Base-by-base conservation (phyloP, 805 yeast genomes). In the Candida cerambycidarum region DNA sequence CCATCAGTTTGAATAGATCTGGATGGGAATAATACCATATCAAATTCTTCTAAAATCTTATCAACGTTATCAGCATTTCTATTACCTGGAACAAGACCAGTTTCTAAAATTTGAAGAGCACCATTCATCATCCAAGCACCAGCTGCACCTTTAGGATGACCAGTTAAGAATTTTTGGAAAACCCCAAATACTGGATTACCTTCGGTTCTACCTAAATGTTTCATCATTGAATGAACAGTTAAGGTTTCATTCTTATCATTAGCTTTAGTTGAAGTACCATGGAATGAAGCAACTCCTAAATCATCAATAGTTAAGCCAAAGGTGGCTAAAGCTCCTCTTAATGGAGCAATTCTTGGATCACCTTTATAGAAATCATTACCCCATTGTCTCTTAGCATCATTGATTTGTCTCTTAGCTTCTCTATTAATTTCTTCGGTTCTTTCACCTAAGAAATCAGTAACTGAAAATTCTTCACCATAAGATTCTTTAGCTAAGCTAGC, bases 61-160 rank as follows among this genome's bases (percentile, higher is more conserved):
- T 93, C 99, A 57, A 93, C 81, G 63, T 93, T 93, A 69, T 93
- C 99, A 52, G 99, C 99, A 61, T 93, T 95, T 71, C 97, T 82
- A 79, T 93, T 93, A 67, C 99, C 99, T 56, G 99, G 99, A 56
- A 93, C 96, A 58, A 90, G 61, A 69, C 99, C 98, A 58, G 86
- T 67, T 73, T 88, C 85, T 65, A 93, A 76, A 55, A 90, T 83
- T 76, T 93, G 99, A 55, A 93, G 73, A 44, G 89, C 96, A 71
- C 99, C 99, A 69, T 93, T 95, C 79, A 93, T 73, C 99, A 93
- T 93, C 99, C 99, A 93, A 45, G 99, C 98, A 79, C 97, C 99
- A 45, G 99, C 99, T 58, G 99, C 99, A 80, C 99, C 99, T 86
- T 93, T 93, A 59, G 99, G 99, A 77, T 93, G 99, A 73, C 99